phyloP scores from a whole-genome alignment of 164 flowering plant genomes.

The Aristolochia contorta region DNA sequence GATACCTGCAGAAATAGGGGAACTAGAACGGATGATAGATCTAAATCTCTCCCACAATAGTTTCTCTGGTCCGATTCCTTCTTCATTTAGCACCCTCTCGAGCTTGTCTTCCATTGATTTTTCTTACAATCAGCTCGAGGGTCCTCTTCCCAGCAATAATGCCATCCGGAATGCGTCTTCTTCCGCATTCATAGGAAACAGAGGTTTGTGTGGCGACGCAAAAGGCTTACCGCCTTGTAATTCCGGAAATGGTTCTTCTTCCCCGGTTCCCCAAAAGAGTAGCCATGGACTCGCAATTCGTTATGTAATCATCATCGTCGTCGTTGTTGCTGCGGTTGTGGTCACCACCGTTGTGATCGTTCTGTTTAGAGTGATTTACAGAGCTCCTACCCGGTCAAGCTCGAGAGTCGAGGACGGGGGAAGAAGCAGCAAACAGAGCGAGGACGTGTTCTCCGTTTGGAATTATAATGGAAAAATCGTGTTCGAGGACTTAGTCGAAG shows the following conservation, averaged over 20 bases:
- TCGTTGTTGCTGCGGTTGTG: not conserved
- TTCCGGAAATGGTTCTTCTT: not conserved
- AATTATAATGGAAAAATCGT: slow-evolving; percentile 38
- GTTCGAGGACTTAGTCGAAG: slow-evolving; percentile 35
- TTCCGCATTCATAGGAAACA: slow-evolving; percentile 7
- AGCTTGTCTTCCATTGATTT: slow-evolving; percentile 29
- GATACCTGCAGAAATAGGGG: slow-evolving; percentile 1
- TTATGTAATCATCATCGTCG: not conserved
- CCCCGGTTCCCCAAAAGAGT: not conserved
- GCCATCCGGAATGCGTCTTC: slow-evolving; percentile 10
- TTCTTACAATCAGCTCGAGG: slow-evolving; percentile 41
- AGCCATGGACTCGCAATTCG: not conserved
- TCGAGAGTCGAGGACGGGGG: not conserved
- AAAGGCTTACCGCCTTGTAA: slow-evolving; percentile 24
- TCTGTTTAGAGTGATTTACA: not conserved
- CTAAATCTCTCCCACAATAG: slow-evolving; percentile 46
- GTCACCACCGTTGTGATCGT: not conserved
- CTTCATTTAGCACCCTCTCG: slow-evolving; percentile 14
- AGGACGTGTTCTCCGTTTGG: slow-evolving; percentile 30
- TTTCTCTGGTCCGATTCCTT: slow-evolving; percentile 44
- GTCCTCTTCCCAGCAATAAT: slow-evolving; percentile 12
- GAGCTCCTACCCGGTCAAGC: not conserved
- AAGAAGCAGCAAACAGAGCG: not conserved
- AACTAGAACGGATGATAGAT: slow-evolving; percentile 25
- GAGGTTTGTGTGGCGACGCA: slow-evolving; percentile 38